Evolutionary conservation across 208 protist genomes (phyloP), one percentile per base, ranked within the genome.

Genomic region (Trypanosomatidae sp.): DNA sequence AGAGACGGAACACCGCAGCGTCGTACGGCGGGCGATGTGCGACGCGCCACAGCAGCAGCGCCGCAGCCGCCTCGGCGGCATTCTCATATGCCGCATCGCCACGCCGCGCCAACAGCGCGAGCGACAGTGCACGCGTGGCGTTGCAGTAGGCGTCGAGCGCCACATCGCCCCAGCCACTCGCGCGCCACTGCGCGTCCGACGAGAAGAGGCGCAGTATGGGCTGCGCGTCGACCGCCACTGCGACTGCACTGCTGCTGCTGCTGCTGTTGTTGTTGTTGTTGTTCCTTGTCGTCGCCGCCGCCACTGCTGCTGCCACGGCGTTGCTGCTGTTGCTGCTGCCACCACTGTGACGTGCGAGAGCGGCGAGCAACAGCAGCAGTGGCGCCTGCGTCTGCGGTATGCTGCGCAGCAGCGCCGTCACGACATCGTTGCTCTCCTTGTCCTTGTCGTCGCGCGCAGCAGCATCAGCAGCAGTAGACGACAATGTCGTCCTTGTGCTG

Each of bases 141-240:
- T 35, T 32, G 40, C 68, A 67, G 52, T 86, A 90, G 45, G 61
- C 62, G 20, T 72, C 61, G 22, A 62, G 72, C 20, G 48, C 22
- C 25, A 67, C 21, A 10, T 63, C 19, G 16, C 80, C 62, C 3
- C 65, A 25, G 6, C 66, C 80, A 50, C 70, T 81, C 20, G 71
- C 62, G 25, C 20, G 8, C 76, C 80, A 90, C 37, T 52, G 51
- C 6, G 42, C 30, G 2, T 54, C 47, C 7, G 48, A 33, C 45
- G 79, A 48, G 38, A 86, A 72, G 42, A 75, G 65, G 19, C 56
- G 43, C 21, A 86, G 53, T 26, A 84, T 44, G 2, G 63, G 50
- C 0, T 33, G 33, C 3, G 67, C 57, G 47, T 86, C 72, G 30
- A n/a, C n/a, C n/a, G n/a, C n/a, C 69, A 63, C 37, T 59, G 39